phyloP scores from a whole-genome alignment of 768 basidiomycete species.

The Hypholoma sublateritium region DNA sequence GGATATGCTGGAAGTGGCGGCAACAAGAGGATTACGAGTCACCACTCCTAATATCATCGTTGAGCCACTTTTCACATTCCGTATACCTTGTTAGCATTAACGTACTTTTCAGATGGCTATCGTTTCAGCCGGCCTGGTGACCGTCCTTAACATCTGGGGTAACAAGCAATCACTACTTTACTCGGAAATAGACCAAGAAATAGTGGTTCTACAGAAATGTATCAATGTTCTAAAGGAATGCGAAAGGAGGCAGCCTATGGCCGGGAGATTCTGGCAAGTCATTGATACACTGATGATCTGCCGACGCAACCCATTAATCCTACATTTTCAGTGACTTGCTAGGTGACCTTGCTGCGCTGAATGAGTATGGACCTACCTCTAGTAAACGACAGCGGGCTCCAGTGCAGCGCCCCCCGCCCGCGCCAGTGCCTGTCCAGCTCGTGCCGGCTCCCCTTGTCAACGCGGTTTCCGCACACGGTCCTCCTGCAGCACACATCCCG shows the following conservation, averaged over 20 bases:
- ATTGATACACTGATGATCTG: constrained; percentile 6
- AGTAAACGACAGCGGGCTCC: constrained; percentile 51
- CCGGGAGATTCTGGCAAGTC: constrained; percentile 38
- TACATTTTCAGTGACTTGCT: constrained; percentile 50
- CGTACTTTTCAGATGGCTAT: not conserved
- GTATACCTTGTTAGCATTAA: not conserved
- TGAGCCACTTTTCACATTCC: not conserved
- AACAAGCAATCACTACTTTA: constrained; percentile 36
- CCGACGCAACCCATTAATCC: constrained; percentile 13
- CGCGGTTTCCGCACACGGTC: not conserved
- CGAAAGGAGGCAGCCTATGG: constrained; percentile 21
- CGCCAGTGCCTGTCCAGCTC: not conserved
- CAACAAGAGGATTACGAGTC: constrained; percentile 30
- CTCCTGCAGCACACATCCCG: too few species aligned
- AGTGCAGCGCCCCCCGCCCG: not conserved
- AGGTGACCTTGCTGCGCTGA: constrained; percentile 54
- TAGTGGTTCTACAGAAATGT: constrained; percentile 44
- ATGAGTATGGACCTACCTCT: constrained; percentile 43
- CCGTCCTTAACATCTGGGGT: constrained; percentile 53
- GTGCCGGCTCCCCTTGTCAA: not conserved
- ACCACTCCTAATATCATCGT: constrained; percentile 32
- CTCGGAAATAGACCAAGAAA: constrained; percentile 38
- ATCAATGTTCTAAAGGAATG: constrained; percentile 26
- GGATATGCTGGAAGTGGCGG: constrained; percentile 61
- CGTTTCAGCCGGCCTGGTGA: not conserved